Conservation (phyloP, 139 green algal species). For the Chlamydomonas schloesseri region DNA sequence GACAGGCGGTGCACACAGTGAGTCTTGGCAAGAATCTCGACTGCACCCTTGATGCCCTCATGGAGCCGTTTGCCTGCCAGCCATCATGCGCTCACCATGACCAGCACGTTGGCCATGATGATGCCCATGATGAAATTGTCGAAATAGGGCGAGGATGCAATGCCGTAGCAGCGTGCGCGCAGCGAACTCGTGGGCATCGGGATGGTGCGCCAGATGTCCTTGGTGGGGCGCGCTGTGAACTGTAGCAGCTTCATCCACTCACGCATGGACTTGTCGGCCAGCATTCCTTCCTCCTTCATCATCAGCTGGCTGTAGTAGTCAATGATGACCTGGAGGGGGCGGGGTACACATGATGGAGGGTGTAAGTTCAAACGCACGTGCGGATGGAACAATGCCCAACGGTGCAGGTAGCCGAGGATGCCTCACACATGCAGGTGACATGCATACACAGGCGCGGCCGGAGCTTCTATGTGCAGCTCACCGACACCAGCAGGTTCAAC, state of each 20-base stretch:
- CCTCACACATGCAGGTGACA: too few species aligned
- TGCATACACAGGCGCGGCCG: too few species aligned
- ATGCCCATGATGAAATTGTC: constrained; percentile 63
- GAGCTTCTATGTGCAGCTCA: too few species aligned
- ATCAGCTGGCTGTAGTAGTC: constrained; percentile 64
- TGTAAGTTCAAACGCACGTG: too few species aligned
- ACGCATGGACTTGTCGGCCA: background rate
- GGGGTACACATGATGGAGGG: too few species aligned
- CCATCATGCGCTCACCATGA: constrained; percentile 51
- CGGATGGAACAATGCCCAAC: too few species aligned
- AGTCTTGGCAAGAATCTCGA: too few species aligned
- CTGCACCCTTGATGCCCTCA: too few species aligned
- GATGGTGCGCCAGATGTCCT: constrained; percentile 36
- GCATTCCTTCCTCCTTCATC: constrained; percentile 16
- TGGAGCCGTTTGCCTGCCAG: too few species aligned
- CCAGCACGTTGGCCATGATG: constrained; percentile 70
- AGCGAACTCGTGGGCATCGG: background rate
- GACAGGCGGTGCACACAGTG: too few species aligned
- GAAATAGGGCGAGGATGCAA: constrained; percentile 60
- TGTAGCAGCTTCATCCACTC: constrained; percentile 51
- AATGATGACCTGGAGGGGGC: constrained; percentile 48
- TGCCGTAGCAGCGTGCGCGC: background rate
- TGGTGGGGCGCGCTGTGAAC: constrained; percentile 15
- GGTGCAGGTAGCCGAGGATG: too few species aligned
- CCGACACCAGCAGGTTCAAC: constrained; percentile 67